Evolutionary conservation across 345 rosid genomes (phyloP).

Genomic region (Abelmoschus esculentus): DNA sequence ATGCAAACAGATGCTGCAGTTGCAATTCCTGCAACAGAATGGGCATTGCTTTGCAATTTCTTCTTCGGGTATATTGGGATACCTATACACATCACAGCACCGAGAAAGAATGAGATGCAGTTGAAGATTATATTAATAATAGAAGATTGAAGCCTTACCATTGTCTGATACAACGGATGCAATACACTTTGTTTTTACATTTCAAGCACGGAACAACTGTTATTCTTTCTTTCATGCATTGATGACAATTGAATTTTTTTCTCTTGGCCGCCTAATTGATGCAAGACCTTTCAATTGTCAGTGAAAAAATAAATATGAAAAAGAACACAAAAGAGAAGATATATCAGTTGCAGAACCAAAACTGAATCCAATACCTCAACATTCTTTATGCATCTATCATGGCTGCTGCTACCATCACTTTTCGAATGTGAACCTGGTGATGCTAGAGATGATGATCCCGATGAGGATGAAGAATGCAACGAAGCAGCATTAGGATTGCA

Average conservation of each 20-base stretch:
- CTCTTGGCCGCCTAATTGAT: conserved; percentile 32
- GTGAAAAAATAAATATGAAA: neutral
- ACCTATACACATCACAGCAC: conserved; percentile 38
- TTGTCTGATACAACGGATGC: conserved; percentile 46
- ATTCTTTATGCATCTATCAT: conserved; percentile 13
- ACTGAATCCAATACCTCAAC: conserved; percentile 17
- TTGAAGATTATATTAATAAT: conserved; percentile 1
- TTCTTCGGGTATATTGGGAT: conserved; percentile 50
- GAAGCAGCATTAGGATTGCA: conserved; percentile 10
- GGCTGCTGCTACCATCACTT: conserved; percentile 18
- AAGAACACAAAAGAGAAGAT: neutral
- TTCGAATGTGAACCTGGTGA: conserved; percentile 17
- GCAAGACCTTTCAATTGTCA: conserved; percentile 12
- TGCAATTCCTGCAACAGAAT: conserved; percentile 67
- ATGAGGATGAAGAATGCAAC: conserved; percentile 11
- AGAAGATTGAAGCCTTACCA: conserved; percentile 37
- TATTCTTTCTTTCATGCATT: conserved; percentile 61
- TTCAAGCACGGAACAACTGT: conserved; percentile 43
- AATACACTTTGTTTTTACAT: conserved; percentile 40
- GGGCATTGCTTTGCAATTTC: conserved; percentile 59
- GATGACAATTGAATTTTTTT: conserved; percentile 48
- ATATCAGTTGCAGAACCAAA: neutral
- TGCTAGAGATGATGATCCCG: conserved; percentile 14
- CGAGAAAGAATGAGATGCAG: neutral
- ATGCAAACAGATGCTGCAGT: conserved; percentile 74